phyloP scores from a whole-genome alignment of 2,329 filamentous ascomycete genomes.

The Hymenoscyphus scutula region DNA sequence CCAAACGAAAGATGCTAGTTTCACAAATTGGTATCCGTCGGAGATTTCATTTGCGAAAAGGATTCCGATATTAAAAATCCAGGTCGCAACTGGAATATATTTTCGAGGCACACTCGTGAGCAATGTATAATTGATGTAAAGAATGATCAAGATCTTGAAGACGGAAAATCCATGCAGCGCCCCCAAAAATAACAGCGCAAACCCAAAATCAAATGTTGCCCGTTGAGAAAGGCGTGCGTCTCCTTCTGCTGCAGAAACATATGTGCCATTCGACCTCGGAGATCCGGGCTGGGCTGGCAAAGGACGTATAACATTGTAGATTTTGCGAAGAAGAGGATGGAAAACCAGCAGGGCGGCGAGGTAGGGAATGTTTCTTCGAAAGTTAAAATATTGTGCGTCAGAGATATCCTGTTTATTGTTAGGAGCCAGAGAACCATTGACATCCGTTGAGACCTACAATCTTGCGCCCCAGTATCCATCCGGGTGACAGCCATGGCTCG shows the following conservation, averaged over 20 bases:
- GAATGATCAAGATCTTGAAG: conserved; percentile 75
- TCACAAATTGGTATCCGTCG: conserved; percentile 70
- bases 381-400: conserved; percentile 81
- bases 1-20: conserved; percentile 56
- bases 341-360: conserved; percentile 70
- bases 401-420: conserved; percentile 68
- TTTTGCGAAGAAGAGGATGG: conserved; percentile 74
- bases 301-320: conserved; percentile 57
- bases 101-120: conserved; percentile 68
- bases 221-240: conserved; percentile 65
- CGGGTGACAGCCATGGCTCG: conserved; percentile 66
- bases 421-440: conserved; percentile 10
- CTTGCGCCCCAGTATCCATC: conserved; percentile 91
- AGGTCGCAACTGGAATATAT: conserved; percentile 73
- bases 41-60: conserved; percentile 89
- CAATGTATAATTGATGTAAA: conserved; percentile 79
- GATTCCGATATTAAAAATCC: conserved; percentile 82
- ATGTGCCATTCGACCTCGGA: conserved; percentile 36
- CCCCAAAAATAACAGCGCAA: conserved; percentile 75
- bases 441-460: conserved; percentile 55
- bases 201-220: conserved; percentile 76
- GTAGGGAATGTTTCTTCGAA: conserved; percentile 82
- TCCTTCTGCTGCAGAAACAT: conserved; percentile 43
- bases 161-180: conserved; percentile 83
- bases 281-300: conserved; percentile 24